These are phyloP conservation scores for Karstenula rhodostoma DNA, from an alignment of 2,329 filamentous ascomycete species.

Conservation along the genomic window DNA sequence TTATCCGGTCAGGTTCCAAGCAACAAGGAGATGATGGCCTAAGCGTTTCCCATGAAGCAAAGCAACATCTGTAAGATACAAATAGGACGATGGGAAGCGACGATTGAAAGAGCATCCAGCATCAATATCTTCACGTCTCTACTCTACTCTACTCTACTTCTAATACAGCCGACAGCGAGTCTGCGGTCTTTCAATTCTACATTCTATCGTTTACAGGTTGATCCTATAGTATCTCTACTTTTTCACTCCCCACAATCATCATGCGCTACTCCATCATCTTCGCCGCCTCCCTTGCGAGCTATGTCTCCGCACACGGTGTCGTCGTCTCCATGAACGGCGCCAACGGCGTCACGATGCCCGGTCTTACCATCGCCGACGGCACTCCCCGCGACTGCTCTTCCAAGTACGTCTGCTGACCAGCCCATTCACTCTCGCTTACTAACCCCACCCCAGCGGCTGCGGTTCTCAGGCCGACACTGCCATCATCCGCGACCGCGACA, in stretches of 20 bases:
- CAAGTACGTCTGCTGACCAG: constrained; percentile 32
- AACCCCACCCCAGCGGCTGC: constrained; percentile 52
- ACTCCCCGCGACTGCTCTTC: constrained; percentile 73
- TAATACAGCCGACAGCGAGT: constrained; percentile 16
- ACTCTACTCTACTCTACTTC: constrained; percentile 5
- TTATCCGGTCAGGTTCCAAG: background rate
- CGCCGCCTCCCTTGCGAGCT: constrained; percentile 41
- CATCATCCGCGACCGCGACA: constrained; percentile 70
- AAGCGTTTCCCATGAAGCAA: background rate
- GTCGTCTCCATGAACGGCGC: constrained; percentile 65
- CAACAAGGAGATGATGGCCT: constrained; percentile 6
- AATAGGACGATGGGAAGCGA: constrained; percentile 4
- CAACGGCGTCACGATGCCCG: constrained; percentile 70
- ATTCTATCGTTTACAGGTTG: constrained; percentile 11
- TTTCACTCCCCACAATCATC: constrained; percentile 11
- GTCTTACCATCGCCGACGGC: constrained; percentile 68
- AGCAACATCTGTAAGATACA: constrained; percentile 11
- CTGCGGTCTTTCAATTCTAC: constrained; percentile 12
- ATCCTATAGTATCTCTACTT: background rate
- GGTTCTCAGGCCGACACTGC: constrained; percentile 73
- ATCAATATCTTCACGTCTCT: constrained; percentile 13
- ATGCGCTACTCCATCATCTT: constrained; percentile 42
- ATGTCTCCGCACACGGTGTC: constrained; percentile 66
- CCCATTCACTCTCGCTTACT: constrained; percentile 16
- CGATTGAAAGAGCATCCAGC: constrained; percentile 12